Percentiles rank a stretch among this genome's conserved stretches.
Evolutionary conservation across 192 early-diverging fungal genomes (phyloP).

Genomic region (Coemansia sp.): DNA sequence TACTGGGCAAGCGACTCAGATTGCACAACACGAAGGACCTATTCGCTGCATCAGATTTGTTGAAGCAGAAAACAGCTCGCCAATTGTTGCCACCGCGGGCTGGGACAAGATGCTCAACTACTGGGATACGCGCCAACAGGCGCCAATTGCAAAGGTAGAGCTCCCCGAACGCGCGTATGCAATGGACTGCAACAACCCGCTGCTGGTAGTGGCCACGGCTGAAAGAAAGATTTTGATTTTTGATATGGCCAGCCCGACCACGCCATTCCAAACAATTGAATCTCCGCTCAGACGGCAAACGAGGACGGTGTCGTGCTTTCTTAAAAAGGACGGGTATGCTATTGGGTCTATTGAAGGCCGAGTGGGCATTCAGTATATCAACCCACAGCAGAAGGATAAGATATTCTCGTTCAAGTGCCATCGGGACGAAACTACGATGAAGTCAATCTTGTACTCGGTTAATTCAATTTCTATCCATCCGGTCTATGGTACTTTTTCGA

Average conservation of each 20-base stretch:
- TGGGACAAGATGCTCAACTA: constrained; percentile 98
- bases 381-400: constrained; percentile 64
- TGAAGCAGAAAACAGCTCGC: constrained; percentile 58
- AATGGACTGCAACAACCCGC: constrained; percentile 77
- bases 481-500: constrained; percentile 83
- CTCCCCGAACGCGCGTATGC: constrained; percentile 89
- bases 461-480: constrained; percentile 51
- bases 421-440: constrained; percentile 63
- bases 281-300: constrained; percentile 63
- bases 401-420: constrained; percentile 94
- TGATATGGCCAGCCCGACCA: constrained; percentile 75
- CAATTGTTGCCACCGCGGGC: constrained; percentile 82
- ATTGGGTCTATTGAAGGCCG: constrained; percentile 94
- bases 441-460: constrained; percentile 63
- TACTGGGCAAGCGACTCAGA: constrained; percentile 77
- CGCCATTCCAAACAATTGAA: constrained; percentile 65
- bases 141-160: constrained; percentile 68
- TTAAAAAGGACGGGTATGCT: constrained; percentile 76
- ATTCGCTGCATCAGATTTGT: constrained; percentile 80
- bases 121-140: constrained; percentile 85
- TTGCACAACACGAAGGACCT: constrained; percentile 89
- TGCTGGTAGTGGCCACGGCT: constrained; percentile 92
- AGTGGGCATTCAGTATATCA: constrained; percentile 89
- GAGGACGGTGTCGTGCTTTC: constrained; percentile 77
- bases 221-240: constrained; percentile 82